Evolutionary conservation across 345 rosid genomes (phyloP), one percentile per base, ranked within the genome.

Genomic region (Pugionium dolabratum): DNA sequence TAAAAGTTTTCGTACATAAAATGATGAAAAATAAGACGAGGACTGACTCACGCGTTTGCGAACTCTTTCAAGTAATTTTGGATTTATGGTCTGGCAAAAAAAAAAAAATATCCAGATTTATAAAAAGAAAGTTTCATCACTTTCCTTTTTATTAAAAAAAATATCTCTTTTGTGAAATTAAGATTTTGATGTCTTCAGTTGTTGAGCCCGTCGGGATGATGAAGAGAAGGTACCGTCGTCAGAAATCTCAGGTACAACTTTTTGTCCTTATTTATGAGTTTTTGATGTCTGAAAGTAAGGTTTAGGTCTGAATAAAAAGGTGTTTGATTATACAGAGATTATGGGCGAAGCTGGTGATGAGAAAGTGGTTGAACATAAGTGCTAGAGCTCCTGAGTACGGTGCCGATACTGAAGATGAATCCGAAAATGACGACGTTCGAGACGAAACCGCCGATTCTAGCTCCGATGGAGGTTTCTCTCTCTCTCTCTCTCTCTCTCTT

Each of bases 311-410:
- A 72, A 34, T 29, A 35, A 34, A 52, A 58, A 47, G 9, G 3
- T 18, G 52, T 33, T 27, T 4, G 50, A 48, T 11, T 18, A 40
- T 10, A 46, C 47, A 73, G 77, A 61, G 67, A 33, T 7, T 90
- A 63, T 93, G 98, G 98, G 85, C 96, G 1, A 75, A 84, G 30
- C 70, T 85, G 9, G 83, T 90, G 57, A 64, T 93, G 83, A 86
- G 96, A 53, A 90, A 93, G 73, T 86, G 80, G 94, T 78, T 93
- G 50, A 90, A 93, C 76, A 84, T 93, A 76, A 71, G 70, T 62
- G 37, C 81, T 58, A 80, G 53, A 57, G 90, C 76, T 50, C 83
- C 90, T 60, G 91, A 93, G 70, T 93, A 79, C 78, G 83, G 96
- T 41, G 94, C 98, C 4, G 98, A 89, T 76, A 40, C 87, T 11